Base-by-base conservation (phyloP, 2,329 filamentous ascomycete species). In the Metarhizium guizhouense region DNA sequence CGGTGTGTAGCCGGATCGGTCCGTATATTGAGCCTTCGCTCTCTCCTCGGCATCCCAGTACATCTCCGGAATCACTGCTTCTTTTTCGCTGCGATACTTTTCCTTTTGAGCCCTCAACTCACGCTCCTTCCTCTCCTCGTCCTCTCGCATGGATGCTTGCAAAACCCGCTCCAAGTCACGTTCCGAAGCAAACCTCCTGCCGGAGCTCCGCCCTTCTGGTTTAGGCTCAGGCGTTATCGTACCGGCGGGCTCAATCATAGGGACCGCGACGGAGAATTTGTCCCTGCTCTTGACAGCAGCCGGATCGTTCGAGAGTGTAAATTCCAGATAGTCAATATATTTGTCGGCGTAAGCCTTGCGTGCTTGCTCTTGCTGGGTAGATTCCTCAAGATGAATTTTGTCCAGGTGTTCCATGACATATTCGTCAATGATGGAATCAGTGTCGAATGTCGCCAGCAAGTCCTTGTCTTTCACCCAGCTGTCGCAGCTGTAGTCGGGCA, bases 41-140 rank as follows among this genome's bases (percentile, higher is more conserved):
- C 79, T 81, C 58, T 87, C 81, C 54, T 84, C 77, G 10, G 78
- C 73, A 8, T 78, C 80, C 73, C 83, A 83, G 58, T 84, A 80
- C 79, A 90, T 87, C 56, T 83, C 76, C 0, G 88, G 88, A 51
- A 93, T 83, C 4, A 80, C 76, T 0, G 89, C 89, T 67, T 93
- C 89, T 65, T 88, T 90, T 48, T 88, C 86, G 60, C 82, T 87
- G 58, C 88, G 85, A 57, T 85, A 85, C 64, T 86, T 85, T 54
- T 87, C 84, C 65, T 86, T 84, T 60, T 83, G 80, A 38, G 81
- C 81, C 53, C 81, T 75, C 49, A 77, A 71, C 60, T 88, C 85
- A 51, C 86, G 83, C 61, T 90, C 86, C 57, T 82, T 79, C 38
- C 82, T 78, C 64, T 90, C 87, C 59, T 86, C 84, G 57, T 88